Percentiles rank a stretch among this genome's conserved stretches.
These are phyloP conservation scores for Kluyveromyces sp. DNA, from an alignment of 1,139 yeast species.

Conservation along the genomic window DNA sequence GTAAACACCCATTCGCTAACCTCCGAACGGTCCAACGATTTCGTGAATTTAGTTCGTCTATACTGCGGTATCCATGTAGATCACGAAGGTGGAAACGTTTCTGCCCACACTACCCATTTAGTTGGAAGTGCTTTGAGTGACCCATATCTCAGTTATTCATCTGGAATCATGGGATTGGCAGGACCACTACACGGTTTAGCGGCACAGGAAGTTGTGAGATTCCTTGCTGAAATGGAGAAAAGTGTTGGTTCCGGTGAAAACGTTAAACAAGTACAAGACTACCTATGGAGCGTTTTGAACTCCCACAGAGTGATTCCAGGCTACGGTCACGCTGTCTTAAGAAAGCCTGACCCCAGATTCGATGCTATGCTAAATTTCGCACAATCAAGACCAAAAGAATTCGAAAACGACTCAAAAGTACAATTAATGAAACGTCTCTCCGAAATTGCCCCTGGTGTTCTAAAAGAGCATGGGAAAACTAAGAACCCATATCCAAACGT, in stretches of 20 bases:
- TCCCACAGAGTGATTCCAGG: slow-evolving; percentile 97
- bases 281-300: slow-evolving; percentile 86
- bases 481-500: slow-evolving; percentile 61
- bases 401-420: slow-evolving; percentile 28
- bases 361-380: slow-evolving; percentile 34
- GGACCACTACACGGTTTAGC: slow-evolving; percentile 99
- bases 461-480: slow-evolving; percentile 52
- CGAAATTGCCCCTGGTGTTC: slow-evolving; percentile 47
- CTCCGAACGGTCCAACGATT: slow-evolving; percentile 30
- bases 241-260: slow-evolving; percentile 68
- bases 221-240: slow-evolving; percentile 76
- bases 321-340: slow-evolving; percentile 93
- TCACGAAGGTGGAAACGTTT: slow-evolving; percentile 98
- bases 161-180: slow-evolving; percentile 94
- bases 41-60: slow-evolving; percentile 84
- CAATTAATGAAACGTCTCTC: slow-evolving; percentile 30
- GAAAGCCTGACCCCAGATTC: slow-evolving; percentile 83
- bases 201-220: slow-evolving; percentile 94
- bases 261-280: slow-evolving; percentile 70
- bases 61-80: slow-evolving; percentile 94
- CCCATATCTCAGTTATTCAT: slow-evolving; percentile 86
- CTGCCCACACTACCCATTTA: slow-evolving; percentile 95
- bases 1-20: slow-evolving; percentile 48
- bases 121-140: slow-evolving; percentile 94
- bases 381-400: slow-evolving; percentile 26